A percentile compares a stretch with the other conserved stretches of the same genome.
Evolutionary conservation across 306 rosid genomes (phyloP).

Genomic region (Cajanus cajan): DNA sequence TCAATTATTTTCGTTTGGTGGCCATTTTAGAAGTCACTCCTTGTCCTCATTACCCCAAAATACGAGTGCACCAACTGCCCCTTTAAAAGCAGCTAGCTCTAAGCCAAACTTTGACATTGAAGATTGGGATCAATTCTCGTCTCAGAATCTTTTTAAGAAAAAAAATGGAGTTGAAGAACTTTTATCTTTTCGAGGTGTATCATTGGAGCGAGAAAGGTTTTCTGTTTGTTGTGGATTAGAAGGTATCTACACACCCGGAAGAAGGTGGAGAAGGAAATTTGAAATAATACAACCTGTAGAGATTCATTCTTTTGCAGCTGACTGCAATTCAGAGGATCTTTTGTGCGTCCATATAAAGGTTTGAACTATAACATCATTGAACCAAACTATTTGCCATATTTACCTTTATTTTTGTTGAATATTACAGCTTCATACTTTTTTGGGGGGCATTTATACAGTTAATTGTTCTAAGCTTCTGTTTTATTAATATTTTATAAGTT

Average conservation of each 20-base stretch:
- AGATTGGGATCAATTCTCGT: constrained; percentile 77
- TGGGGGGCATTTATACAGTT: neutral
- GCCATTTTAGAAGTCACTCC: constrained; percentile 92
- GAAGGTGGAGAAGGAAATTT: constrained; percentile 93
- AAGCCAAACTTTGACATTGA: constrained; percentile 84
- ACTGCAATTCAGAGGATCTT: constrained; percentile 95
- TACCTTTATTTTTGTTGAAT: neutral
- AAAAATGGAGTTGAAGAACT: constrained; percentile 62
- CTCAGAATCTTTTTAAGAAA: constrained; percentile 59
- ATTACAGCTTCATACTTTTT: neutral
- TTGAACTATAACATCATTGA: constrained; percentile 30
- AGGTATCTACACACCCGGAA: constrained; percentile 93
- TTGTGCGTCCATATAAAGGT: constrained; percentile 96
- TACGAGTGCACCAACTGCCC: constrained; percentile 48
- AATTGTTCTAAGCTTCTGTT: neutral
- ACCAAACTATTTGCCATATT: constrained; percentile 18
- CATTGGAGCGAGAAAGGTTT: constrained; percentile 91
- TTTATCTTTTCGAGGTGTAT: constrained; percentile 91
- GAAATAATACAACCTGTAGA: constrained; percentile 94
- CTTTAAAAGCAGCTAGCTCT: constrained; percentile 69
- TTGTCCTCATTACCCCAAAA: constrained; percentile 89
- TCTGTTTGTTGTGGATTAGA: constrained; percentile 95
- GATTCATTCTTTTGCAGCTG: constrained; percentile 83
- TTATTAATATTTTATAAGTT: constrained; percentile 27
- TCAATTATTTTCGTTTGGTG: constrained; percentile 72